Evolutionary conservation across 2,329 filamentous ascomycete species (phyloP).

Genomic region (Penicillium sp.): DNA sequence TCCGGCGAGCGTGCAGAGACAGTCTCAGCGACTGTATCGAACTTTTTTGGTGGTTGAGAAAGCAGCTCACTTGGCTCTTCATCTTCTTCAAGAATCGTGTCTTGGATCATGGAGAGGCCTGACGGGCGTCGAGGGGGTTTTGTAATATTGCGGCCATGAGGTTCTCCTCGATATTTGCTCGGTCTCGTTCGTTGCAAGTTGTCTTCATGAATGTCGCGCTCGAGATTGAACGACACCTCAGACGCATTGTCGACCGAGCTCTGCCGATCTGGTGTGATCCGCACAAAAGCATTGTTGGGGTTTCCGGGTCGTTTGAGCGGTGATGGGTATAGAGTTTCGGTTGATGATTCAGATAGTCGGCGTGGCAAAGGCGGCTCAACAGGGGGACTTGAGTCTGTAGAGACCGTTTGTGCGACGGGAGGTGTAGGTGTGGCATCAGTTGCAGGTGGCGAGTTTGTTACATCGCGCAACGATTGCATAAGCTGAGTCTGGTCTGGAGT

Average conservation of each 20-base stretch:
- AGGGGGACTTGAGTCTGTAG: constrained; percentile 40
- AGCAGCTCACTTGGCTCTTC: constrained; percentile 16
- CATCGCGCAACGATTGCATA: constrained; percentile 37
- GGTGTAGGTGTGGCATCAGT: constrained; percentile 45
- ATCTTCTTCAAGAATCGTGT: constrained; percentile 41
- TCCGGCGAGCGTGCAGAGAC: constrained; percentile 3
- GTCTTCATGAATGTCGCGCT: constrained; percentile 46
- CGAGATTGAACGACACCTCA: constrained; percentile 42
- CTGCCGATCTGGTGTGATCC: constrained; percentile 30
- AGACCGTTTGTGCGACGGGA: constrained; percentile 42
- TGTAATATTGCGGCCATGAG: constrained; percentile 42
- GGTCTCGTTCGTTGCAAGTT: constrained; percentile 43
- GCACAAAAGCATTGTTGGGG: constrained; percentile 17
- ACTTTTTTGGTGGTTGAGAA: constrained; percentile 14
- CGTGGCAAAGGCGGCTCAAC: constrained; percentile 32
- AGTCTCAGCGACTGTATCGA: constrained; percentile 7
- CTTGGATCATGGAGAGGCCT: constrained; percentile 37
- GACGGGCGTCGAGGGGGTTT: constrained; percentile 45
- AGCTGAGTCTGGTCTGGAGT: constrained; percentile 45
- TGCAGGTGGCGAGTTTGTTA: constrained; percentile 30
- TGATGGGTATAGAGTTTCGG: constrained; percentile 39
- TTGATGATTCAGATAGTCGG: constrained; percentile 25
- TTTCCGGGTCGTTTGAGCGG: constrained; percentile 32
- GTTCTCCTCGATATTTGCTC: constrained; percentile 29
- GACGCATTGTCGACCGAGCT: constrained; percentile 43